phyloP scores from a whole-genome alignment of 164 flowering plant genomes.

The Chimonanthus praecox region DNA sequence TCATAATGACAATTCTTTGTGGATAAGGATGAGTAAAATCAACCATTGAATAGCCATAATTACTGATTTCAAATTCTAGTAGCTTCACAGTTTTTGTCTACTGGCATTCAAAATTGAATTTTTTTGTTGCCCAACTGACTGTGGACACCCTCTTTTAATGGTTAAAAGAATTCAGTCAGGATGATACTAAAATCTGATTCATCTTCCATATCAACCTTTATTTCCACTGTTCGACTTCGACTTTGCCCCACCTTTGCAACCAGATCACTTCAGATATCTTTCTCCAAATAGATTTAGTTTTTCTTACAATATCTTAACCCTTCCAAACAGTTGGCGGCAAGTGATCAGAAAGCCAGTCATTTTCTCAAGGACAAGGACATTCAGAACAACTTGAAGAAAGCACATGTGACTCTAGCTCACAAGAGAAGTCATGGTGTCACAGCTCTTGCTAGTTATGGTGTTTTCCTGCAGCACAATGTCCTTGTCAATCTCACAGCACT shows the following conservation, averaged over 20 bases:
- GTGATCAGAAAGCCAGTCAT: conserved; percentile 35
- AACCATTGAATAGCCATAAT: too few relatives aligned
- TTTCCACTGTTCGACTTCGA: too few relatives aligned
- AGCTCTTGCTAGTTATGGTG: conserved; percentile 75
- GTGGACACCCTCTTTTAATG: too few relatives aligned
- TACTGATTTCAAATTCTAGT: too few relatives aligned
- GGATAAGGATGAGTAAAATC: not conserved
- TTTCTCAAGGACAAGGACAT: conserved; percentile 49
- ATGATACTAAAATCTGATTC: too few relatives aligned
- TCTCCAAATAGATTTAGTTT: not conserved
- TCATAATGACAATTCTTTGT: not conserved
- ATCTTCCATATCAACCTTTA: too few relatives aligned
- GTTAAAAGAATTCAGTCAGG: too few relatives aligned
- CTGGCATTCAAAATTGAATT: too few relatives aligned
- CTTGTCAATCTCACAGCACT: conserved; percentile 63
- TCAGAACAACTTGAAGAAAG: conserved; percentile 38
- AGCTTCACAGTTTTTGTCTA: too few relatives aligned
- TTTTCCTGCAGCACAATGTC: conserved; percentile 43
- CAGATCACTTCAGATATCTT: too few relatives aligned
- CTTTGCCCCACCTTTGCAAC: too few relatives aligned
- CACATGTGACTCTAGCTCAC: conserved; percentile 95
- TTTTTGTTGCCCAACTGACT: too few relatives aligned
- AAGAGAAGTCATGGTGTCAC: conserved; percentile 83
- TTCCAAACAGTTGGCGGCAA: conserved; percentile 44
- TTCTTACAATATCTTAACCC: not conserved